Percentiles rank a stretch among this genome's conserved stretches.
Conservation (phyloP, 306 rosid genomes). For the Amphicarpaea edgeworthii region DNA sequence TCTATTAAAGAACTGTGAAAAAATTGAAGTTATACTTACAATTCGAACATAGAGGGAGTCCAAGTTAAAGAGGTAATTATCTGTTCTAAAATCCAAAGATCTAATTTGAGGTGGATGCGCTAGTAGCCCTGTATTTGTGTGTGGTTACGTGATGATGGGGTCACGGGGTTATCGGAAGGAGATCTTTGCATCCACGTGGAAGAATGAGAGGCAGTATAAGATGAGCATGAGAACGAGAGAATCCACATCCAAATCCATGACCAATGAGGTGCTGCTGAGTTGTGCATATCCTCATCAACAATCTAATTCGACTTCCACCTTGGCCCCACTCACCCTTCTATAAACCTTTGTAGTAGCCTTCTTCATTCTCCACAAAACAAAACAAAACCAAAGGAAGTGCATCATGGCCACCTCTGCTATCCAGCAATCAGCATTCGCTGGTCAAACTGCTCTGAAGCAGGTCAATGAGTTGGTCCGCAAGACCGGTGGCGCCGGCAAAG, state of each 20-base stretch:
- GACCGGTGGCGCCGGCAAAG: conserved; percentile 62
- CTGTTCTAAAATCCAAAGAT: conserved; percentile 11
- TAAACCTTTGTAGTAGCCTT: conserved; percentile 19
- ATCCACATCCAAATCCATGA: conserved; percentile 57
- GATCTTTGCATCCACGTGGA: conserved; percentile 69
- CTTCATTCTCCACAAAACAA: conserved; percentile 15
- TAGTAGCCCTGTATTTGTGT: background rate
- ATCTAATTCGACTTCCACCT: conserved; percentile 52
- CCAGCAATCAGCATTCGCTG: conserved; percentile 85
- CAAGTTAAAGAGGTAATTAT: background rate
- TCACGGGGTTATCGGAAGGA: too few relatives aligned
- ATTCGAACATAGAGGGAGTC: too few relatives aligned
- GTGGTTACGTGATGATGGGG: too few relatives aligned
- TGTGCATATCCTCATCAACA: conserved; percentile 87
- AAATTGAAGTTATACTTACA: too few relatives aligned
- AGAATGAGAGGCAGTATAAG: conserved; percentile 41
- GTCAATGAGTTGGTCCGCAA: conserved; percentile 79
- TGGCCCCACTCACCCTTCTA: conserved; percentile 38
- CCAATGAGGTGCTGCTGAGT: conserved; percentile 83
- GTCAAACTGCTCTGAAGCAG: conserved; percentile 83
- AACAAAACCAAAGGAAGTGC: conserved; percentile 33
- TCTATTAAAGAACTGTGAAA: background rate
- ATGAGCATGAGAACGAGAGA: conserved; percentile 41
- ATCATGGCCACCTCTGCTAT: conserved; percentile 86
- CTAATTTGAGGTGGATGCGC: background rate